Evolutionary conservation across 179 eudicot genomes (phyloP).

Genomic region (Patellifolia procumbens): DNA sequence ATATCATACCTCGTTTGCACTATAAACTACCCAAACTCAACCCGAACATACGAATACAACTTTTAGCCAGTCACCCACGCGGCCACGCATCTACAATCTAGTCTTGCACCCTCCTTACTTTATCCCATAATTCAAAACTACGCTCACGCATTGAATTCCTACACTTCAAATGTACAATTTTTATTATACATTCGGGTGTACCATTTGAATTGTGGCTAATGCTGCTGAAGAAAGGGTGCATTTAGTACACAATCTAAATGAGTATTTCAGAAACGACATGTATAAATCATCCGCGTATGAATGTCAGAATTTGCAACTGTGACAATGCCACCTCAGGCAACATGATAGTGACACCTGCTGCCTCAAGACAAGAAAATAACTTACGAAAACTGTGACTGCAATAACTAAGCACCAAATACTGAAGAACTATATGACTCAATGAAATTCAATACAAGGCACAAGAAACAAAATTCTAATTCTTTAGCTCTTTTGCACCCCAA

Average conservation of each 20-base stretch:
- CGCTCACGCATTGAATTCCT: too few relatives aligned
- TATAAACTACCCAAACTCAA: too few relatives aligned
- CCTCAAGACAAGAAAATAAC: slow-evolving; percentile 16
- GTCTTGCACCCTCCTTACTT: too few relatives aligned
- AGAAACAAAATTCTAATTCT: slow-evolving; percentile 3
- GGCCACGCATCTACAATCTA: too few relatives aligned
- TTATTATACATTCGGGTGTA: too few relatives aligned
- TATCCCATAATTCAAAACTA: too few relatives aligned
- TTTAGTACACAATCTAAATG: background rate
- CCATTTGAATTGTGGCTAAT: background rate
- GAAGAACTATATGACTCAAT: background rate
- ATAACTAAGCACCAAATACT: slow-evolving; percentile 27
- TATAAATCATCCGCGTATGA: slow-evolving; percentile 1
- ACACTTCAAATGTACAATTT: too few relatives aligned
- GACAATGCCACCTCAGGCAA: slow-evolving; percentile 5
- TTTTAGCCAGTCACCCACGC: too few relatives aligned
- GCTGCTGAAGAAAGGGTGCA: slow-evolving; percentile 8
- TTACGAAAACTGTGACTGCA: slow-evolving; percentile 33
- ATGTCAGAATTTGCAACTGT: slow-evolving; percentile 19
- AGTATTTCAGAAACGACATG: background rate
- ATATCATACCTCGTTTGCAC: too few relatives aligned
- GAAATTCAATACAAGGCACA: background rate
- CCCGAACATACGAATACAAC: too few relatives aligned
- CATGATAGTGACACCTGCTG: slow-evolving; percentile 12
- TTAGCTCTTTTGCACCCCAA: background rate